Base-by-base conservation (phyloP, 352 stramenopile species). In the Pythium dissotocum region DNA sequence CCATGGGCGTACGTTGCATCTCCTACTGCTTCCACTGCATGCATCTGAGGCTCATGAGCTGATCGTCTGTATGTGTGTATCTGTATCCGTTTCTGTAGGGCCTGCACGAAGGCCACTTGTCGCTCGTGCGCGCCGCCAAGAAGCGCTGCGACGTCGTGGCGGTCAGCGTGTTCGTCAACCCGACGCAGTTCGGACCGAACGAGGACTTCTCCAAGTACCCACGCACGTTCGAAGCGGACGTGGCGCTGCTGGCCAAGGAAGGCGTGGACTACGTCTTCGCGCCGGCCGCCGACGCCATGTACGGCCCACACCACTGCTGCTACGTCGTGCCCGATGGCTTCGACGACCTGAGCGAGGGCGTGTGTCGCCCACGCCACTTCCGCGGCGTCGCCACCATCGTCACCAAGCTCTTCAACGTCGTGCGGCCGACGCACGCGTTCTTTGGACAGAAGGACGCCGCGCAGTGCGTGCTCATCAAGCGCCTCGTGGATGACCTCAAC, bases 361-460 rank as follows among this genome's bases (percentile, higher is more conserved):
- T 79, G 30, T 89, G 87, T 54, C 93, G 98, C 35, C 97, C 97
- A 6, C 97, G 97, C 16, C 98, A 99, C 80, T 99, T 99, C 80
- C 87, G 93, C 38, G 98, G 98, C 65, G 98, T 99, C n/a, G 95
- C 97, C 30, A 99, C 97, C 0, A 89, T 99, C 62, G 97, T 99
- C 4, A 96, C 95, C 52, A 99, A 99, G 83, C 83, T 99, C 18
- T 98, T 99, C 75, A 99, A 99, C 82, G 97, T 99, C 67, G 95
- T 99, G 51, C 80, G 92, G 65, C 98, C 98, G 12, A 98, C 90
- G 16, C 89, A 97, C 71, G 97, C 97, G 18, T 99, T 98, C 77
- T 99, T 99, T 80, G 98, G 98, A 16, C 97, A 99, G 75, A 99
- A 99, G 76, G 98, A 99, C 79, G 97, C 97, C 5, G 92, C 97